These are phyloP conservation scores for Amyloporia xantha DNA, from an alignment of 768 basidiomycete species.

Conservation along the genomic window DNA sequence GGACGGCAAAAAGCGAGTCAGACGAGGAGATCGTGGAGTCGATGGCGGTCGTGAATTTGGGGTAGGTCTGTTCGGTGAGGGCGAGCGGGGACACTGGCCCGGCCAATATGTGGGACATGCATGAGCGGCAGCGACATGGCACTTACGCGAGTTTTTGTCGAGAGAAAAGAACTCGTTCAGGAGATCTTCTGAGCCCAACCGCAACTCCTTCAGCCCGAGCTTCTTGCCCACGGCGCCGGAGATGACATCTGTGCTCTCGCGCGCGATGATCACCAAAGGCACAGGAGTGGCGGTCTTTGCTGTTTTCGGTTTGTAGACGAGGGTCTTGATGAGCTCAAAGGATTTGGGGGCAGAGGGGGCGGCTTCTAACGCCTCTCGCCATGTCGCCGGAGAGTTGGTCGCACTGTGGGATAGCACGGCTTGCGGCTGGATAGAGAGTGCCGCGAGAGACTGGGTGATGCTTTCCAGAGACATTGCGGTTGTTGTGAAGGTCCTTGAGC, in stretches of 20 bases:
- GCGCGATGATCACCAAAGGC: slow-evolving; percentile 82
- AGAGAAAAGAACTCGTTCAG: slow-evolving; percentile 78
- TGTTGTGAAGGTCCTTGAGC: slow-evolving; percentile 11
- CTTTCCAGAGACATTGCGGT: slow-evolving; percentile 32
- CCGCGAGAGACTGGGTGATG: slow-evolving; percentile 36
- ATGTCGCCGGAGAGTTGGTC: slow-evolving; percentile 64
- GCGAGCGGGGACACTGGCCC: slow-evolving; percentile 73
- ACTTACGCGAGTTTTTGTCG: slow-evolving; percentile 82
- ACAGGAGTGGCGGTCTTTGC: slow-evolving; percentile 82
- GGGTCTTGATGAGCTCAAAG: slow-evolving; percentile 77
- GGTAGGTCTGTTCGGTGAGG: slow-evolving; percentile 56
- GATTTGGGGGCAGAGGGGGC: slow-evolving; percentile 42
- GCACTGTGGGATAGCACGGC: slow-evolving; percentile 50
- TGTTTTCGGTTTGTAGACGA: slow-evolving; percentile 95
- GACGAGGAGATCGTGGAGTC: slow-evolving; percentile 75
- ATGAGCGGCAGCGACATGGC: neutral
- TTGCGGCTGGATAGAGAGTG: slow-evolving; percentile 49
- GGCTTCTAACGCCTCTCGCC: slow-evolving; percentile 66
- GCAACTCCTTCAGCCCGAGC: slow-evolving; percentile 79
- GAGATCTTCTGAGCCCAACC: slow-evolving; percentile 81
- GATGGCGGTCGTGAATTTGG: slow-evolving; percentile 67
- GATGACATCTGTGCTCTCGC: slow-evolving; percentile 79
- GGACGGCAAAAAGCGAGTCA: slow-evolving; percentile 64
- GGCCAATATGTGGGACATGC: slow-evolving; percentile 7
- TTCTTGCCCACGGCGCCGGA: slow-evolving; percentile 73